Percentiles rank a stretch among this genome's conserved stretches.
phyloP scores from a whole-genome alignment of 306 rosid genomes.

The Vicia sativa region DNA sequence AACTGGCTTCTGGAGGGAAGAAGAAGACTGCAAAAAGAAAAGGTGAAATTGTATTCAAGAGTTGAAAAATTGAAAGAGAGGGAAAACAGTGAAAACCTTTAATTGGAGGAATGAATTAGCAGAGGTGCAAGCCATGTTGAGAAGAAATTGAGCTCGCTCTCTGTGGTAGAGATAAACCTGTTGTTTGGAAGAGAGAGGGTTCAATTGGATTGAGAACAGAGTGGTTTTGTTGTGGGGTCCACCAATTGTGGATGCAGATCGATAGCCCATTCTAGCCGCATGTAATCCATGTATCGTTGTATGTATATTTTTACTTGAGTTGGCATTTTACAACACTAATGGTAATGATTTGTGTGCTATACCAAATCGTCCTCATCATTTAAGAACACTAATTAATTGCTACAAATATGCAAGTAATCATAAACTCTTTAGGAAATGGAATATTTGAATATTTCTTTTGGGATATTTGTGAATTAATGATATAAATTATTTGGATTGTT shows the following conservation, averaged over 20 bases:
- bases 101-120: slow-evolving; percentile 64
- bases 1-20: slow-evolving; percentile 57
- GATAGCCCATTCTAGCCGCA: slow-evolving; percentile 10
- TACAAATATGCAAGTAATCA: too few relatives aligned
- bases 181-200: background rate
- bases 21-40: slow-evolving; percentile 56
- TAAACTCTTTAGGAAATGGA: too few relatives aligned
- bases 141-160: slow-evolving; percentile 36
- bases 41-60: background rate
- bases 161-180: slow-evolving; percentile 19
- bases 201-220: background rate
- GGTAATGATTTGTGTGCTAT: too few relatives aligned
- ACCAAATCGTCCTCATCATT: too few relatives aligned
- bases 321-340: too few relatives aligned
- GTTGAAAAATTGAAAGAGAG: background rate
- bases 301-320: too few relatives aligned
- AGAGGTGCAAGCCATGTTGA: slow-evolving; percentile 69
- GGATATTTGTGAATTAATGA: too few relatives aligned
- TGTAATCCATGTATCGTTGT: background rate
- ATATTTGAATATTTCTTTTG: too few relatives aligned
- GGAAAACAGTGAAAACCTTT: slow-evolving; percentile 42
- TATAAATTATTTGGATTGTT: too few relatives aligned
- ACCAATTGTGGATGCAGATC: slow-evolving; percentile 37
- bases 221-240: slow-evolving; percentile 32
- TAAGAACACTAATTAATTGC: too few relatives aligned